Conservation (phyloP, 768 basidiomycete genomes). For the Boletus subcaerulescens region DNA sequence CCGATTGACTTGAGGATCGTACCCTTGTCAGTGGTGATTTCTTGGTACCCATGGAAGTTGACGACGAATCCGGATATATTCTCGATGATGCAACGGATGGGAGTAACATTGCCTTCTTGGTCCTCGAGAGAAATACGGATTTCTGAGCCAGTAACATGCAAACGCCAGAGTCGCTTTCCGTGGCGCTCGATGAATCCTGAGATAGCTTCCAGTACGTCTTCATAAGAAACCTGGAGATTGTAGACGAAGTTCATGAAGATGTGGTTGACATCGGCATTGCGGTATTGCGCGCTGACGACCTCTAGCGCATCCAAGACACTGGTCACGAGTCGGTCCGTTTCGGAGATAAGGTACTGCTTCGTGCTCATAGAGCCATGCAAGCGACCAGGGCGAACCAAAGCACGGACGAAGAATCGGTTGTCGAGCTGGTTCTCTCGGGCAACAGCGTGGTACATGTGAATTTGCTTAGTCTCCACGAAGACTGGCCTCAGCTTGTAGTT, state of each 20-base stretch:
- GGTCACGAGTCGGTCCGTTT: conserved; percentile 95
- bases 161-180: conserved; percentile 96
- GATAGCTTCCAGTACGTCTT: conserved; percentile 94
- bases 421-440: conserved; percentile 97
- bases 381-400: conserved; percentile 92
- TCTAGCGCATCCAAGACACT: conserved; percentile 93
- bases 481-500: conserved; percentile 96
- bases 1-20: conserved; percentile 97
- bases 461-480: conserved; percentile 95
- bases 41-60: conserved; percentile 97
- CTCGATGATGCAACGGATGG: conserved; percentile 97
- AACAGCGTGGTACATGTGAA: conserved; percentile 96
- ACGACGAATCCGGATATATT: conserved; percentile 99
- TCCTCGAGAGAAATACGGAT: conserved; percentile 95
- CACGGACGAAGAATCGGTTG: conserved; percentile 96
- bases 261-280: conserved; percentile 96
- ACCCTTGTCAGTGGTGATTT: conserved; percentile 94
- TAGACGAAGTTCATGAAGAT: conserved; percentile 99
- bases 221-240: conserved; percentile 91
- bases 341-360: conserved; percentile 97
- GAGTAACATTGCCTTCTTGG: conserved; percentile 89
- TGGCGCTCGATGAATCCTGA: conserved; percentile 99
- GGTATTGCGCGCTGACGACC: conserved; percentile 84
- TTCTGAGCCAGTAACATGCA: conserved; percentile 97
- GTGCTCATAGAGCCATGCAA: conserved; percentile 89